Base-by-base conservation (phyloP, 495 filamentous ascomycete genomes). In the Aspergillus biplanus region DNA sequence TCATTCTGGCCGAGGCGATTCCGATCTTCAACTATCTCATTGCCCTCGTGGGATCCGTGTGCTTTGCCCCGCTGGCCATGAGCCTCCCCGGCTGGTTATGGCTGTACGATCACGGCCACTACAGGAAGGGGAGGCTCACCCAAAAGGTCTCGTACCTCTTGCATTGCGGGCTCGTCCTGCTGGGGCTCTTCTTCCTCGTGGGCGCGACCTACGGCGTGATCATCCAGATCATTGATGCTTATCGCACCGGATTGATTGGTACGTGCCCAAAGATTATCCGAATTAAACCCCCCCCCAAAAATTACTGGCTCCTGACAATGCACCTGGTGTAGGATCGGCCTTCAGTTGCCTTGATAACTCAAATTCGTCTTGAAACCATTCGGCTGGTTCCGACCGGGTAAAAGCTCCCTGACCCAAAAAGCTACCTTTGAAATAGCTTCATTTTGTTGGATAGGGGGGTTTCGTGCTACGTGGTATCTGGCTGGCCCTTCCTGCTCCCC, bases 1-100 rank as follows among this genome's bases (percentile, higher is more conserved):
- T 84, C 61, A 84, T 86, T 5, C 88, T 92, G 27, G 50, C 50
- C 50, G 50, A 53, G 31, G 50, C 18, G 8, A 27, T 53, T 6
- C 89, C 90, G 0, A 84, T 89, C 67, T 92, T 92, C 75, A 85
- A 82, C 55, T 83, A 86, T 52, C 70, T 92, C 34, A 66, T 92
- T 34, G 80, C 78, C 0, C 61, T 84, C 16, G 75, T 83, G 8
- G 74, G 71, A 6, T 64, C 64, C n/a, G 48, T 77, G 31, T 70
- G 68, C 27, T 80, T 77, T 67, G 75, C 77, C 31, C 73, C 77
- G 7, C 16, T 53, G 16, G 32, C 21, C 27, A 53, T 53, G 6
- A 13, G 16, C 31, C 15, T 53, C 18, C 50, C 50, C 11, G 16
- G 16, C 6, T 27, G 21, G 7, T 27, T 53, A 5, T 53, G 50